A percentile compares a stretch with the other conserved stretches of the same genome.
phyloP scores from a whole-genome alignment of 169 alveolate species.

The Plasmodium chabaudi region DNA sequence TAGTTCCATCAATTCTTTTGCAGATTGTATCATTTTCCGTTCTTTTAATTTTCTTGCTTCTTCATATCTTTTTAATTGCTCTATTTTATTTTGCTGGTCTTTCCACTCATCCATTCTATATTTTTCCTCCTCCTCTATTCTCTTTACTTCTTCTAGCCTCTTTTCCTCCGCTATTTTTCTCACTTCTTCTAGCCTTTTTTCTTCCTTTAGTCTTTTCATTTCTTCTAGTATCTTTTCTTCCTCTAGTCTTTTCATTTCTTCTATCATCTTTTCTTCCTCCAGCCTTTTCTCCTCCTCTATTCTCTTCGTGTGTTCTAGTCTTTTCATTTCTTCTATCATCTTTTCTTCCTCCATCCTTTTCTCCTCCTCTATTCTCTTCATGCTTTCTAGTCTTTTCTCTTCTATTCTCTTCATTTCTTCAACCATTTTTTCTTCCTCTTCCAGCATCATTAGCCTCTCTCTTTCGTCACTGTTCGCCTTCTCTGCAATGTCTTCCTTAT shows the following conservation, averaged over 20 bases:
- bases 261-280: background rate
- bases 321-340: background rate
- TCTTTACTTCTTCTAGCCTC: background rate
- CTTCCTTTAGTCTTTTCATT: background rate
- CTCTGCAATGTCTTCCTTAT: background rate
- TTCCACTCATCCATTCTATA: background rate
- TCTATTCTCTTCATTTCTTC: background rate
- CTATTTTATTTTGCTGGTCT: constrained; percentile 2
- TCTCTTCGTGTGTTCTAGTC: background rate
- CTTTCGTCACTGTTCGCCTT: background rate
- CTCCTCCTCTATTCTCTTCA: constrained; percentile 22
- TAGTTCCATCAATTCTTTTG: background rate
- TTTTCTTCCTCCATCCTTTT: constrained; percentile 16
- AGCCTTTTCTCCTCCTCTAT: background rate
- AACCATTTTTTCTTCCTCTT: background rate
- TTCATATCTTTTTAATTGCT: constrained; percentile 16
- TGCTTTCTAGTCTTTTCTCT: constrained; percentile 10
- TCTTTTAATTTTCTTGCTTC: constrained; percentile 32
- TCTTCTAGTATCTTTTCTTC: background rate
- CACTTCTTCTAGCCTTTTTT: background rate
- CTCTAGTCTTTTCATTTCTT: background rate
- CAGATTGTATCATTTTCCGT: background rate
- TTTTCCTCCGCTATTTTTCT: constrained; percentile 4
- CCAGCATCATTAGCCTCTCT: constrained; percentile 3
- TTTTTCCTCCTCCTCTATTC: constrained; percentile 5